These are phyloP conservation scores for Verticillium longisporum DNA, from an alignment of 2,329 filamentous ascomycete species.

Conservation along the genomic window DNA sequence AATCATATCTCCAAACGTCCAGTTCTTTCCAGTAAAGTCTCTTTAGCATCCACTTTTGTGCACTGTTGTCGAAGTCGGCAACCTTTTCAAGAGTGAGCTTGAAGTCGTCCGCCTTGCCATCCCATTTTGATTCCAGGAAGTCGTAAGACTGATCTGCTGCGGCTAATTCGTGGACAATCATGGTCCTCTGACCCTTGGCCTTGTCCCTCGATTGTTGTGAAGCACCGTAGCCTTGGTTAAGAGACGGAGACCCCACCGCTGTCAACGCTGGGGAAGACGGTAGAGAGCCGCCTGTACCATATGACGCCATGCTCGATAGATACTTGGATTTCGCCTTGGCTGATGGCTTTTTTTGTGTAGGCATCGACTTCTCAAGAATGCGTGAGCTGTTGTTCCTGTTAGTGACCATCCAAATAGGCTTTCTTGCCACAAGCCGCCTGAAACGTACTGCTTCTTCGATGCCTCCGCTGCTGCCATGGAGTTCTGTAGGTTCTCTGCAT, in stretches of 20 bases:
- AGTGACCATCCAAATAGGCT: constrained; percentile 12
- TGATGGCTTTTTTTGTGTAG: constrained; percentile 21
- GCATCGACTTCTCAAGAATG: constrained; percentile 22
- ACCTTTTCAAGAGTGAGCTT: constrained; percentile 49
- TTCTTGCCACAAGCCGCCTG: constrained; percentile 19
- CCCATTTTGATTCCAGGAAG: constrained; percentile 42
- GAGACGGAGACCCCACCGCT: constrained; percentile 45
- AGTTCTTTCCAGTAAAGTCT: constrained; percentile 57
- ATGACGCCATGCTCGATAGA: constrained; percentile 30
- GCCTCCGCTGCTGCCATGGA: constrained; percentile 34
- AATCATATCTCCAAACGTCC: constrained; percentile 57
- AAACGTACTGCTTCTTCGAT: constrained; percentile 26
- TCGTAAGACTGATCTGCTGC: constrained; percentile 43
- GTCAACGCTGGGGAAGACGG: constrained; percentile 51
- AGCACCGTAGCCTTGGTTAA: constrained; percentile 40
- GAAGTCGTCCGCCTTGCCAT: constrained; percentile 47
- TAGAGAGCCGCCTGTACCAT: constrained; percentile 27
- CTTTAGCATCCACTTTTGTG: constrained; percentile 47
- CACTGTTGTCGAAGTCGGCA: constrained; percentile 40
- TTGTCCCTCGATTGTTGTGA: constrained; percentile 45
- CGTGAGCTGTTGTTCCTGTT: constrained; percentile 23
- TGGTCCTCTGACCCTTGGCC: constrained; percentile 44
- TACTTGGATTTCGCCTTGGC: constrained; percentile 35
- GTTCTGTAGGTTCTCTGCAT: constrained; percentile 42
- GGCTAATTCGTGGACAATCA: constrained; percentile 56